Base-by-base conservation (phyloP, 2,329 filamentous ascomycete genomes). In the Stachybotrys elegans region DNA sequence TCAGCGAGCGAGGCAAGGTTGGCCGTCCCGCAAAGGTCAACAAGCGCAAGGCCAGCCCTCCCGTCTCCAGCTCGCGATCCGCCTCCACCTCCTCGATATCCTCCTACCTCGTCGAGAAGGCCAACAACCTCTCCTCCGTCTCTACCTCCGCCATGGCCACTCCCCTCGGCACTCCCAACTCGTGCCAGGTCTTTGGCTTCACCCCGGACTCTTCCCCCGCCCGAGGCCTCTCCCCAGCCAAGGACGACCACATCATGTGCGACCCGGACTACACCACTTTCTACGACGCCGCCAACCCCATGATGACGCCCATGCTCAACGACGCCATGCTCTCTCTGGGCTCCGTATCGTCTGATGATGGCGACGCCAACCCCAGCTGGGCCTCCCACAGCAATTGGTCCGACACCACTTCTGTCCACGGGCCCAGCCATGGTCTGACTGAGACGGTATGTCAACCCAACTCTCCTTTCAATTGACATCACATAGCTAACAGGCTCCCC, bases 1-100 rank as follows among this genome's bases (percentile, higher is more conserved):
- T 51, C 37, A 45, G 47, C 19, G 40, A 45, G 44, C 38, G 47
- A 40, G 49, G 49, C 43, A 51, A 51, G 34, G 47, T 51, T 13
- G 49, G 49, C 22, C 44, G 49, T 11, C 49, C 49, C 4, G 40
- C 47, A 3, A 45, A 45, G 23, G 32, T 20, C 43, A 17, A 21
- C 29, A 51, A 49, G 41, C 35, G 45, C 22, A 51, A 50, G 22
- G 22, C 42, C 13, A 38, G 20, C 4, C 36, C 44, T 12, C 14
- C 14, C 31, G 14, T 34, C 31, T 8, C 31, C 31, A 14, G 19
- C 31, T 29, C 25, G 11, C 25, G n/a, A 11, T 13, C 31, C 31
- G 19, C 14, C 31, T 34, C 31, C 31, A 34, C 14, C 14, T 34
- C 31, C 31, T 34, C 47, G 13, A 31, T 44, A 23, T 31, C 41